phyloP scores from a whole-genome alignment of 352 stramenopile genomes.

The Thraustochytrium striatum region DNA sequence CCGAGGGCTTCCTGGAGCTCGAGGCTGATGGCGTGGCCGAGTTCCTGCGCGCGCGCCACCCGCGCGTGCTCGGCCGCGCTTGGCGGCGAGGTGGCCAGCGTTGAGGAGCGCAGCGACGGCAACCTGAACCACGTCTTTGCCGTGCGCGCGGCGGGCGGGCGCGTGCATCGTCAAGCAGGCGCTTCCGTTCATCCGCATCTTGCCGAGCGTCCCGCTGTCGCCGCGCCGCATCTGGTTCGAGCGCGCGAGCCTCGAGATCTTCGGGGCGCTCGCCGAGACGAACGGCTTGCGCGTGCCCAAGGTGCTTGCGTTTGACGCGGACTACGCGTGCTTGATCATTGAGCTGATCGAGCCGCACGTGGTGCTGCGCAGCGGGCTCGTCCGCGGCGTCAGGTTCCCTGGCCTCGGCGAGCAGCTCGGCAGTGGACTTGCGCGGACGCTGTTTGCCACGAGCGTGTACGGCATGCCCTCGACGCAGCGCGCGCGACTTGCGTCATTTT shows the following conservation, averaged over 20 bases:
- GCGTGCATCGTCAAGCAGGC: slow-evolving; percentile 22
- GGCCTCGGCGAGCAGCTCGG: neutral
- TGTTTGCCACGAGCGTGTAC: neutral
- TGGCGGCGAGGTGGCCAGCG: neutral
- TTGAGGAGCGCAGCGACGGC: neutral
- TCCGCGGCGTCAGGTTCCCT: neutral
- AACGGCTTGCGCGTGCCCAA: neutral
- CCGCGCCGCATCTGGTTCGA: slow-evolving; percentile 2
- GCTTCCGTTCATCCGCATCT: slow-evolving; percentile 5
- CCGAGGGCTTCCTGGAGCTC: neutral
- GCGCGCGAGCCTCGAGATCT: neutral
- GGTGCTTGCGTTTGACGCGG: neutral
- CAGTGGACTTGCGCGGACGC: neutral
- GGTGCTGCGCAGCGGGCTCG: neutral
- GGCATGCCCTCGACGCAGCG: neutral
- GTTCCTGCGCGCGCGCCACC: too few relatives aligned
- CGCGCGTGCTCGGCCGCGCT: too few relatives aligned
- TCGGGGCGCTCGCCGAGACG: neutral
- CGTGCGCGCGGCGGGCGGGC: neutral
- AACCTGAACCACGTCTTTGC: slow-evolving; percentile 11
- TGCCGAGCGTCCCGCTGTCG: neutral
- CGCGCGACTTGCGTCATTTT: slow-evolving; percentile 19
- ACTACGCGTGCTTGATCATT: neutral
- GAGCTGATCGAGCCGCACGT: neutral
- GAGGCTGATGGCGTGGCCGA: neutral